phyloP scores from a whole-genome alignment of 2,329 filamentous ascomycete species.

The Botrytis galanthina region DNA sequence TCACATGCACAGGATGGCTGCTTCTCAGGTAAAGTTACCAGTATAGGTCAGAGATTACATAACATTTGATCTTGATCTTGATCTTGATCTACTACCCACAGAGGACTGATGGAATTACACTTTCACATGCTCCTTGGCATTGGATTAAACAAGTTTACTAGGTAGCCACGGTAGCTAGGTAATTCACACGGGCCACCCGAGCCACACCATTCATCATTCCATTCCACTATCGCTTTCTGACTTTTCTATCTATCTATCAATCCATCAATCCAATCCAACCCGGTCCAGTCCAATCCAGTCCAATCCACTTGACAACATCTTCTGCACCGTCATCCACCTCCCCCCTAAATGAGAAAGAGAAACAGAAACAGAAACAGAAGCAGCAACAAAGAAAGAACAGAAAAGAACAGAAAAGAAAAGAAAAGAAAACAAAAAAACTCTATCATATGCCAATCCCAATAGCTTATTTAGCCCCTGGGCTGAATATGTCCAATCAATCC shows the following conservation, averaged over 20 bases:
- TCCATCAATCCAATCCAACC: not conserved
- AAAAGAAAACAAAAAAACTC: not conserved
- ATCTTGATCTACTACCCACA: too few species aligned
- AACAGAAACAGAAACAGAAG: not conserved
- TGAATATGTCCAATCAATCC: not conserved
- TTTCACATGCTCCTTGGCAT: constrained; percentile 18
- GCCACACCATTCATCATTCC: not conserved
- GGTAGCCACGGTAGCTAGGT: too few species aligned
- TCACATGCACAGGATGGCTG: not conserved
- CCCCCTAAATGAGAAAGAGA: not conserved
- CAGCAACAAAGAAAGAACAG: not conserved
- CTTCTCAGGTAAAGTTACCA: not conserved
- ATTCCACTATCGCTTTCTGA: not conserved
- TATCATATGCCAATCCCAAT: not conserved
- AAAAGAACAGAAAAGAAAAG: not conserved
- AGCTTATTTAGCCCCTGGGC: not conserved
- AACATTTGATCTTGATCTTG: too few species aligned
- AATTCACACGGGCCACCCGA: not conserved
- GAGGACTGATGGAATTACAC: not conserved
- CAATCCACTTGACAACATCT: constrained; percentile 3
- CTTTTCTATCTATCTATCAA: not conserved
- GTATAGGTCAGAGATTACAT: not conserved
- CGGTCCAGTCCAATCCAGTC: not conserved
- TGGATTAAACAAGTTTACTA: not conserved
- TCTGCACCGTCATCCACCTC: not conserved